Conservation (phyloP, 1,139 yeast species). For the Pichia sp. region DNA sequence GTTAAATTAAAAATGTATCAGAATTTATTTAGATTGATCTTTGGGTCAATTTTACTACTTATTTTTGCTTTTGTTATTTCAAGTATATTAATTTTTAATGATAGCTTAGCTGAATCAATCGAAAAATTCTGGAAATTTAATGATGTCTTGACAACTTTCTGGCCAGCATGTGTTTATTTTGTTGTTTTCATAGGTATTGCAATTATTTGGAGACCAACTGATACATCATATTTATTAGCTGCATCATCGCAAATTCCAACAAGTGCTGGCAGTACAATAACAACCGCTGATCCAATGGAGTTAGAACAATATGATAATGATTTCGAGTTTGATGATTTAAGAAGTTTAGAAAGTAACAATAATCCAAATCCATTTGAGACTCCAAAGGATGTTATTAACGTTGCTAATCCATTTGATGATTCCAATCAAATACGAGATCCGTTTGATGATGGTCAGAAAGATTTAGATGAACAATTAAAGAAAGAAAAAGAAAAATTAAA, state of each 20-base stretch:
- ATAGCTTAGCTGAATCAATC: slow-evolving; percentile 68
- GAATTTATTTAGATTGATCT: slow-evolving; percentile 65
- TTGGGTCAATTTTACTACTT: slow-evolving; percentile 54
- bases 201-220: slow-evolving; percentile 96
- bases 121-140: slow-evolving; percentile 91
- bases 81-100: slow-evolving; percentile 63
- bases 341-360: slow-evolving; percentile 36
- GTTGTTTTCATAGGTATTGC: slow-evolving; percentile 78
- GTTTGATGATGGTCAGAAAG: slow-evolving; percentile 16
- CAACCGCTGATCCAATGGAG: slow-evolving; percentile 57
- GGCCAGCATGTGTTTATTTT: slow-evolving; percentile 90
- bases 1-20: slow-evolving; percentile 86
- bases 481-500: slow-evolving; percentile 18
- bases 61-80: slow-evolving; percentile 65
- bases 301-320: slow-evolving; percentile 36
- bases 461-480: slow-evolving; percentile 21
- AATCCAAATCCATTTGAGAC: slow-evolving; percentile 28
- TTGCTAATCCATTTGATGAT: slow-evolving; percentile 26
- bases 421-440: slow-evolving; percentile 12
- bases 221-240: slow-evolving; percentile 89
- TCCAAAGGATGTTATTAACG: slow-evolving; percentile 5
- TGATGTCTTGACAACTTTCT: slow-evolving; percentile 83
- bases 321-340: slow-evolving; percentile 69
- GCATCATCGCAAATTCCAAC: slow-evolving; percentile 90
- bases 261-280: slow-evolving; percentile 62